A percentile compares a stretch with the other conserved stretches of the same genome.
Conservation (phyloP, 306 rosid species). For the Purshia tridentata region DNA sequence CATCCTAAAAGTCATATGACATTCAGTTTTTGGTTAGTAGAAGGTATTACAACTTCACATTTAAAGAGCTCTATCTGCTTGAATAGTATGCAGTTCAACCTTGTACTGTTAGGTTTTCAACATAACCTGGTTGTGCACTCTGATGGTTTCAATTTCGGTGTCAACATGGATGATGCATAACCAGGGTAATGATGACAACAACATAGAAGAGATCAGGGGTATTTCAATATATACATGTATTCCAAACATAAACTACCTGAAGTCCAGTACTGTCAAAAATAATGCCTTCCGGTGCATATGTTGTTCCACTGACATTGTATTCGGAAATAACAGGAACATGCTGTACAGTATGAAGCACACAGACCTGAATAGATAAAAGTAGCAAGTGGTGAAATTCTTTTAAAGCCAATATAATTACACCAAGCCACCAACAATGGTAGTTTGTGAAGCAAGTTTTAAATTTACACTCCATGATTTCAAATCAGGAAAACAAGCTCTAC, state of each 20-base stretch:
- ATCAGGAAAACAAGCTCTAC: not conserved
- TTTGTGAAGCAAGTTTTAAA: not conserved
- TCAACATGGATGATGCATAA: no score
- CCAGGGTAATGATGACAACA: no score
- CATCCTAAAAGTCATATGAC: no score
- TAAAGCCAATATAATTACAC: not conserved
- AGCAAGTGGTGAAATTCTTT: slow-evolving; percentile 16
- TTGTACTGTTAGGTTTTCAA: no score
- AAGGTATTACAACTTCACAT: no score
- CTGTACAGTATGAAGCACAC: slow-evolving; percentile 78
- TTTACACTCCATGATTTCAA: not conserved
- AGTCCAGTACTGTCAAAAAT: slow-evolving; percentile 62
- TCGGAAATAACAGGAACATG: slow-evolving; percentile 63
- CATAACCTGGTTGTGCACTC: no score
- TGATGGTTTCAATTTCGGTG: no score
- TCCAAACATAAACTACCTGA: slow-evolving; percentile 51
- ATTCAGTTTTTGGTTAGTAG: no score
- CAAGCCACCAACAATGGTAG: not conserved
- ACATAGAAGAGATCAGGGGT: no score
- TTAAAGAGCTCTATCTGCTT: no score
- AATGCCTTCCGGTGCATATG: slow-evolving; percentile 85
- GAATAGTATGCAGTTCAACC: no score
- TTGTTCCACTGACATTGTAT: slow-evolving; percentile 83
- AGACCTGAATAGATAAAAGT: slow-evolving; percentile 51
- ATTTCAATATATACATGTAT: no score